These are phyloP conservation scores for Monosporascus sp. DNA, from an alignment of 2,329 filamentous ascomycete species.

Conservation along the genomic window DNA sequence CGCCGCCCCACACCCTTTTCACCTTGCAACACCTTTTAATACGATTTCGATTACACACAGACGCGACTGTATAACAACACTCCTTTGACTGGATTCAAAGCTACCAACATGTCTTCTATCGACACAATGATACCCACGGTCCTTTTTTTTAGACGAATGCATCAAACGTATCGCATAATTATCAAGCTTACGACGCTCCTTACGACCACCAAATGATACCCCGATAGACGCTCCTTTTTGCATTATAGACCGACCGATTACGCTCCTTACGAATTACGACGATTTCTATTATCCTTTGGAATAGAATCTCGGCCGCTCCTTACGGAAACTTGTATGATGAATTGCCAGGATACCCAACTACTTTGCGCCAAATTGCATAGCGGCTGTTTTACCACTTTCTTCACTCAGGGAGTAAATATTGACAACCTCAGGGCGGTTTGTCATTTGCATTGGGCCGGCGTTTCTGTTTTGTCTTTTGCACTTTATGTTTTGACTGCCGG, in stretches of 20 bases:
- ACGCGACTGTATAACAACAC: slow-evolving; percentile 31
- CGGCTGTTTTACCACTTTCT: slow-evolving; percentile 39
- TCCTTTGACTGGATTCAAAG: slow-evolving; percentile 31
- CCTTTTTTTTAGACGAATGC: slow-evolving; percentile 25
- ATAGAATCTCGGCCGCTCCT: slow-evolving; percentile 34
- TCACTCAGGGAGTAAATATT: slow-evolving; percentile 19
- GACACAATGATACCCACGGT: slow-evolving; percentile 32
- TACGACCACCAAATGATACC: slow-evolving; percentile 34
- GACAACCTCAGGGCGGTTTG: slow-evolving; percentile 23
- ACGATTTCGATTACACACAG: slow-evolving; percentile 20
- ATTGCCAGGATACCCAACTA: slow-evolving; percentile 28
- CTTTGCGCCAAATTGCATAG: slow-evolving; percentile 50
- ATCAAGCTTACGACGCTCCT: slow-evolving; percentile 32
- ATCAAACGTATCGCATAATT: slow-evolving; percentile 27
- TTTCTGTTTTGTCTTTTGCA: slow-evolving; percentile 18
- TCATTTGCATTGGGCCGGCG: slow-evolving; percentile 29
- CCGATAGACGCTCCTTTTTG: slow-evolving; percentile 41
- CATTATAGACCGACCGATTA: slow-evolving; percentile 26
- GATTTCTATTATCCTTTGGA: slow-evolving; percentile 26
- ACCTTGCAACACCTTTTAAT: slow-evolving; percentile 18
- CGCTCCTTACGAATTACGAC: slow-evolving; percentile 30
- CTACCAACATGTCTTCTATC: slow-evolving; percentile 27
- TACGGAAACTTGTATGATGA: slow-evolving; percentile 25
- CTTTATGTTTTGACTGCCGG: slow-evolving; percentile 5
- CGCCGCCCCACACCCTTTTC: slow-evolving; percentile 11